Evolutionary conservation across 208 protist species (phyloP), one percentile per base, ranked within the genome.

Genomic region (Wallacemonas sp.): DNA sequence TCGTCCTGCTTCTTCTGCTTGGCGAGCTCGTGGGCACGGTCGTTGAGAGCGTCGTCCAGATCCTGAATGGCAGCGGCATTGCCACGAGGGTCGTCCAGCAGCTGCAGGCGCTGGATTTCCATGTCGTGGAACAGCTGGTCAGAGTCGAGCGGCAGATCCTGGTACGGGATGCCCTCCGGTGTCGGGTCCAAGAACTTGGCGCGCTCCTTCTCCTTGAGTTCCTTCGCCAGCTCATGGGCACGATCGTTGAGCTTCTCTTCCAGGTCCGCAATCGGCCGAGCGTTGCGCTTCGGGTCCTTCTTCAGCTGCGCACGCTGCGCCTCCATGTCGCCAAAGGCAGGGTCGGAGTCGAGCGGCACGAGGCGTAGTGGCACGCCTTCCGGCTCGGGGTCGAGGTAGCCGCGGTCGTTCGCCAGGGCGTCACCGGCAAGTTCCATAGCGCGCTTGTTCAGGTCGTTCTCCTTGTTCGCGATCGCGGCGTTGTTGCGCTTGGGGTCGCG

Each of bases 31-130:
- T 60, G 66, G 15, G 78, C 87, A 36, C 81, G 87, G 38, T 81
- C 76, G 66, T 93, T 91, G 39, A 93, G 68, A 12, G 78, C 79
- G 17, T 79, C 79, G 71, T 89, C 87, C 1, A 92, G 72, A 29
- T 84, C 79, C 60, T 76, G 58, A 39, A 91, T 83, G 24, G 66
- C 81, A 6, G 54, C 69, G 27, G 70, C 72, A 62, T 89, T 78
- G 37, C 60, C 62, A 38, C 64, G 64, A 33, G 81, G 76, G 54
- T 87, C 50, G 33, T 85, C 67, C 57, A 81, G 63, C 33, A 87
- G 71, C 53, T 73, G n/a, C 30, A 83, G 68, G 2, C 81, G 71
- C 66, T 88, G 76, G 29, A 73, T 70, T 63, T 89, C 79, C 73
- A 91, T 79, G 50, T 85, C 78, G 39, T 66, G 71, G 70, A 87